These are phyloP conservation scores for Avena atlantica DNA, from an alignment of 176 grass and related monocot species.

Conservation along the genomic window DNA sequence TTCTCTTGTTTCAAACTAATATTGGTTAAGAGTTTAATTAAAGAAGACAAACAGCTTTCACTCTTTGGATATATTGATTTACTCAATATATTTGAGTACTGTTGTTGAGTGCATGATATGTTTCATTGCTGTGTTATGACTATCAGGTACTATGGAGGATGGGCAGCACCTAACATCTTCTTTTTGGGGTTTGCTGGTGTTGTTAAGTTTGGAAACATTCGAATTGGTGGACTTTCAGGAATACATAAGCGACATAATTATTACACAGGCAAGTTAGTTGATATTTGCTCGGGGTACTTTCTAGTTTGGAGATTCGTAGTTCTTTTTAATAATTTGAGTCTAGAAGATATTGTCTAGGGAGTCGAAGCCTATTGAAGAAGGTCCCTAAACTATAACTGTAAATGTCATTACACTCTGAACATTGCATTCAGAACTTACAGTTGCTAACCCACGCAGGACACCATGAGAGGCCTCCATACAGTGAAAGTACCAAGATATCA, in stretches of 20 bases:
- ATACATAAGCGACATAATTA: slow-evolving; percentile 75
- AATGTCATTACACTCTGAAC: slow-evolving; percentile 16
- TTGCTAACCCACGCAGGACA: slow-evolving; percentile 58
- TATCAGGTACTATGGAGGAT: slow-evolving; percentile 91
- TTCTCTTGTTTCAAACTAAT: background rate
- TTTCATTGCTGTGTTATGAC: background rate
- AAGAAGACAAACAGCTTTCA: background rate
- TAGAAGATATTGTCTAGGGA: background rate
- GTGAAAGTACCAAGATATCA: slow-evolving; percentile 59
- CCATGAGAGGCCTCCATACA: slow-evolving; percentile 84
- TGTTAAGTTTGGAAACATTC: slow-evolving; percentile 91
- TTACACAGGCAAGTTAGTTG: slow-evolving; percentile 59
- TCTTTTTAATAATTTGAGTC: slow-evolving; percentile 12
- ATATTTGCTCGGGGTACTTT: slow-evolving; percentile 5
- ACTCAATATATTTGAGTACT: background rate
- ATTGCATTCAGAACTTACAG: slow-evolving; percentile 23
- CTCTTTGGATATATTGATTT: slow-evolving; percentile 1
- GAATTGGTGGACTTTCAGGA: slow-evolving; percentile 91
- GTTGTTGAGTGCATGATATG: slow-evolving; percentile 5
- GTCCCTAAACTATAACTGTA: background rate
- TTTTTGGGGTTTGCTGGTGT: slow-evolving; percentile 90
- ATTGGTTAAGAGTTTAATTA: slow-evolving; percentile 1
- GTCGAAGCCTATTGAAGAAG: slow-evolving; percentile 18
- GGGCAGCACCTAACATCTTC: slow-evolving; percentile 92
- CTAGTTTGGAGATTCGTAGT: slow-evolving; percentile 9